These are phyloP conservation scores for Lentinula raphanica DNA, from an alignment of 768 basidiomycete genomes.

Conservation along the genomic window DNA sequence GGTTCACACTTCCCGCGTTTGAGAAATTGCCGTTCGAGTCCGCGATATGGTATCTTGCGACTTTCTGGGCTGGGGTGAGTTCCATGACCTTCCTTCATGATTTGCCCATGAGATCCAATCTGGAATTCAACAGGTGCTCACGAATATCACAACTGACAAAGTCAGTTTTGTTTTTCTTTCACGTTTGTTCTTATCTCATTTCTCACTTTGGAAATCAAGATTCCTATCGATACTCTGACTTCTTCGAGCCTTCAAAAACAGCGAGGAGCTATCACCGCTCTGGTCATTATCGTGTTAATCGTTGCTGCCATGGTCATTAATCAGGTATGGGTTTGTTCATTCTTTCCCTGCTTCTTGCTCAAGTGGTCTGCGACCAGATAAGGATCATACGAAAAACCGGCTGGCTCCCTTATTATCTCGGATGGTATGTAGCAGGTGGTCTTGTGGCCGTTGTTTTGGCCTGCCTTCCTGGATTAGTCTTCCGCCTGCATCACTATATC, in stretches of 20 bases:
- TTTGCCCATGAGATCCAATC: neutral
- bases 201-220: constrained; percentile 14
- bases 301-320: constrained; percentile 59
- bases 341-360: neutral
- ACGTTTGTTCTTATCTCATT: neutral
- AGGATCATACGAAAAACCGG: constrained; percentile 83
- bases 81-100: neutral
- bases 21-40: constrained; percentile 64
- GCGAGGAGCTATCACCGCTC: constrained; percentile 60
- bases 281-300: constrained; percentile 64
- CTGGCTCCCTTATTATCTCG: constrained; percentile 71
- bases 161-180: neutral
- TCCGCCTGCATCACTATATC: constrained; percentile 83
- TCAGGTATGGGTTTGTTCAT: constrained; percentile 29
- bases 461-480: constrained; percentile 59
- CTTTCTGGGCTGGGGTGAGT: constrained; percentile 69
- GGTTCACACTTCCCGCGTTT: constrained; percentile 72
- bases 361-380: constrained; percentile 18
- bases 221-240: constrained; percentile 76
- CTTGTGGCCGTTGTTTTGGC: constrained; percentile 62
- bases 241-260: constrained; percentile 60
- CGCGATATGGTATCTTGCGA: constrained; percentile 65
- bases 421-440: constrained; percentile 69
- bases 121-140: constrained; percentile 35
- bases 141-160: constrained; percentile 64